These are phyloP conservation scores for Pneumocystis murina DNA, from an alignment of 1,139 yeast species.

Conservation along the genomic window DNA sequence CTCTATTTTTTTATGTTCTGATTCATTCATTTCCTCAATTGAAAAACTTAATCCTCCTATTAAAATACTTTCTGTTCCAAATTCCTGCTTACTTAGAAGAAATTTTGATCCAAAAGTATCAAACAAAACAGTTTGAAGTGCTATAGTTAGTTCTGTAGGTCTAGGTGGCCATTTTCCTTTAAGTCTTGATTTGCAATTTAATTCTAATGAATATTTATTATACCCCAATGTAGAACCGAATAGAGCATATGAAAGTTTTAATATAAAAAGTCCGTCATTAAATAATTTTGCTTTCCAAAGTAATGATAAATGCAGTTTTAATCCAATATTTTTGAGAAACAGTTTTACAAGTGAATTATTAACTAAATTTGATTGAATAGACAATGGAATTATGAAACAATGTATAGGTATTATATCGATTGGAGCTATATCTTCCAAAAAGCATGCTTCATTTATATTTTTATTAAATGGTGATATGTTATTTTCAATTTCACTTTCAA, in stretches of 20 bases:
- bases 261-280: neutral
- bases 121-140: neutral
- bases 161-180: neutral
- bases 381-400: neutral
- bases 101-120: neutral
- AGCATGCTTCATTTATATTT: neutral
- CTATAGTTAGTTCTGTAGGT: neutral
- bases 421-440: neutral
- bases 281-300: neutral
- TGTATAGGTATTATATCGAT: neutral
- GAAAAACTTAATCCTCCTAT: neutral
- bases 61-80: neutral
- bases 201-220: neutral
- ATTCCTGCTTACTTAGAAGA: neutral
- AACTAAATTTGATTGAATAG: neutral
- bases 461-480: neutral
- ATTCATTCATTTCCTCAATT: neutral
- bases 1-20: neutral
- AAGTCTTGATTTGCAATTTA: neutral
- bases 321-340: neutral
- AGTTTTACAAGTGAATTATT: neutral
- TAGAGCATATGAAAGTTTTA: neutral
- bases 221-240: neutral
- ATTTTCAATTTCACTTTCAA: neutral
- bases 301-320: neutral